Percentiles rank a stretch among this genome's conserved stretches.
Evolutionary conservation across 345 rosid genomes (phyloP).

Genomic region (Streptanthus diversifolius): DNA sequence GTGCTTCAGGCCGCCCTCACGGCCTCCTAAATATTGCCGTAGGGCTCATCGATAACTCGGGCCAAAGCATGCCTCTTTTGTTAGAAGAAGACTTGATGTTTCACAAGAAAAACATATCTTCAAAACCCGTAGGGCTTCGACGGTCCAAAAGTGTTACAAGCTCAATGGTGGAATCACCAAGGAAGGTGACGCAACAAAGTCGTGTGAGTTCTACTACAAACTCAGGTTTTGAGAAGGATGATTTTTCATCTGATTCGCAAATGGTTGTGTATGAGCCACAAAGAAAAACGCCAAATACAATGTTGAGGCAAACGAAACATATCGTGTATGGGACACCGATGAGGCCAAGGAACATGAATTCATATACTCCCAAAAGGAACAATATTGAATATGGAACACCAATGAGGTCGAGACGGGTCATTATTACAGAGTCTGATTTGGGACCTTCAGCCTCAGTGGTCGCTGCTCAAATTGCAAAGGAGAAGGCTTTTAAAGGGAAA

Average conservation of each 20-base stretch:
- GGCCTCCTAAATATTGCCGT: constrained; percentile 81
- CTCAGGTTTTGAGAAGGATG: constrained; percentile 33
- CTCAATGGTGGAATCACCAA: constrained; percentile 44
- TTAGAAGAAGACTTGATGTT: constrained; percentile 33
- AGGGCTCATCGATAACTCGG: constrained; percentile 69
- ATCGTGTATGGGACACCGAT: constrained; percentile 33
- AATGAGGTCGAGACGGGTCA: constrained; percentile 29
- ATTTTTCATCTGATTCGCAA: constrained; percentile 32
- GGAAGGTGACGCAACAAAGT: constrained; percentile 20
- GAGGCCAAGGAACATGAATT: constrained; percentile 21
- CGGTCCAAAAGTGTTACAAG: constrained; percentile 78
- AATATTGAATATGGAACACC: constrained; percentile 35
- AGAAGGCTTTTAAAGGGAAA: constrained; percentile 24
- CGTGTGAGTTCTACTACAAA: constrained; percentile 37
- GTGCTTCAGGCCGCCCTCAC: constrained; percentile 79
- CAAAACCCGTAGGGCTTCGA: constrained; percentile 60
- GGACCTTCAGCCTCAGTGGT: constrained; percentile 92
- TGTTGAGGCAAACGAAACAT: constrained; percentile 7
- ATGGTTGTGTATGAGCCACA: constrained; percentile 11
- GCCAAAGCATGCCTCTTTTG: constrained; percentile 76
- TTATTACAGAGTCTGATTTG: constrained; percentile 61
- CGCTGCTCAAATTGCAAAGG: constrained; percentile 58
- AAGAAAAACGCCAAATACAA: constrained; percentile 16
- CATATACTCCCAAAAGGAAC: constrained; percentile 32
- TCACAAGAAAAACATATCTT: constrained; percentile 32